A percentile compares a stretch with the other conserved stretches of the same genome.
Conservation (phyloP, 2,329 filamentous ascomycete species). For the Neofusicoccum umdonicola region DNA sequence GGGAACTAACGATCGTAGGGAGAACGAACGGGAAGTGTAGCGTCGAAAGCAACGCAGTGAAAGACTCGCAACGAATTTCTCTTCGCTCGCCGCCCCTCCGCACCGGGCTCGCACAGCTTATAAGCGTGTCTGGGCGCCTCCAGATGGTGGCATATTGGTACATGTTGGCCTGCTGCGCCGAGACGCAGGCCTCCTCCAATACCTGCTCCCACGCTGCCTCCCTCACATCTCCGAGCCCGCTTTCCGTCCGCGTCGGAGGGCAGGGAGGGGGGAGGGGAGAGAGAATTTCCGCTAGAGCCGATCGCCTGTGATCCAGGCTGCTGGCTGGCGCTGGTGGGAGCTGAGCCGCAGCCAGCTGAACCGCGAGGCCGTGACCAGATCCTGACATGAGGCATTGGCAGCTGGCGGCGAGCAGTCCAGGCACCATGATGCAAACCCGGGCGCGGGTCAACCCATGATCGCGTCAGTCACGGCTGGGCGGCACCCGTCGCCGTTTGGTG, state of each 20-base stretch:
- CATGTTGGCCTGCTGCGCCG: background rate
- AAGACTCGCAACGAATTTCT: background rate
- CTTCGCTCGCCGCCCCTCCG: background rate
- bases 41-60: background rate
- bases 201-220: background rate
- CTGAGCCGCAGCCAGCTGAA: background rate
- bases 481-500: background rate
- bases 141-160: background rate
- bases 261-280: background rate
- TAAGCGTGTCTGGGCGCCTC: background rate
- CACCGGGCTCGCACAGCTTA: background rate
- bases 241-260: background rate
- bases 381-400: too few species aligned
- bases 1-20: background rate
- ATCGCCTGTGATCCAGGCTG: background rate
- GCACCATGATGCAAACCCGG: slow-evolving; percentile 3
- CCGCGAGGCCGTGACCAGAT: too few species aligned
- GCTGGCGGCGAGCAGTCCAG: background rate
- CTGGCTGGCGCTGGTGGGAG: background rate
- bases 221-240: background rate
- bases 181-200: slow-evolving; percentile 1
- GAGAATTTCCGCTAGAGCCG: background rate
- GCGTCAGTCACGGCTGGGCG: slow-evolving; percentile 2
- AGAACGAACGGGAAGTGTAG: background rate
- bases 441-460: background rate